A percentile compares a stretch with the other conserved stretches of the same genome.
phyloP scores from a whole-genome alignment of 139 green algal genomes.

The Tetradesmus obliquus region DNA sequence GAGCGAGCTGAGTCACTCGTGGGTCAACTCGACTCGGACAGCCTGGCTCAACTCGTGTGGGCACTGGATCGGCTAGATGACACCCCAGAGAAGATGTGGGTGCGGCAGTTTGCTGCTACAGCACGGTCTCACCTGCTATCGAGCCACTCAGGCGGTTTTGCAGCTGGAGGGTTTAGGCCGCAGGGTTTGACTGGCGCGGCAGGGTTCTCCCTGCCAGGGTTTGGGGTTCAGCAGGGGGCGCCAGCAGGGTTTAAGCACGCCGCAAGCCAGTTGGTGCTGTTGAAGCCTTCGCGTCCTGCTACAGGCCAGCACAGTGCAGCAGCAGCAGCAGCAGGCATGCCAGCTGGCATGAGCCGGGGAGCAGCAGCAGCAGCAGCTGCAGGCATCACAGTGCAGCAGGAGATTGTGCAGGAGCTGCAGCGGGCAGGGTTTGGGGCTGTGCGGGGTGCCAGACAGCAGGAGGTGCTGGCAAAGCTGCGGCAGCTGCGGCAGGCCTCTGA shows the following conservation, averaged over 20 bases:
- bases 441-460: conserved; percentile 7
- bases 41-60: conserved; percentile 31
- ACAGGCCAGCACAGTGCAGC: background rate
- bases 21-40: background rate
- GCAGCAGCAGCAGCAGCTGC: background rate
- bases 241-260: background rate
- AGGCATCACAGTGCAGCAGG: background rate
- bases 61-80: conserved; percentile 35
- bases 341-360: background rate
- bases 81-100: conserved; percentile 14
- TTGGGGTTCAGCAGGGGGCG: background rate
- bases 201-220: background rate
- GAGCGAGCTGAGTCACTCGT: conserved; percentile 1
- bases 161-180: background rate
- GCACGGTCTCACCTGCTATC: background rate
- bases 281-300: background rate
- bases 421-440: background rate
- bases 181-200: background rate
- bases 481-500: background rate
- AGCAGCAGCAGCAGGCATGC: background rate
- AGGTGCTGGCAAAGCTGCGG: background rate
- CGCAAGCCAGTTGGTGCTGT: background rate
- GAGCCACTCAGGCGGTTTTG: background rate
- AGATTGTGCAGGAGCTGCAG: background rate
- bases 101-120: conserved; percentile 27